Evolutionary conservation across 345 rosid species (phyloP), one percentile per base, ranked within the genome.

Genomic region (Salix brachista): DNA sequence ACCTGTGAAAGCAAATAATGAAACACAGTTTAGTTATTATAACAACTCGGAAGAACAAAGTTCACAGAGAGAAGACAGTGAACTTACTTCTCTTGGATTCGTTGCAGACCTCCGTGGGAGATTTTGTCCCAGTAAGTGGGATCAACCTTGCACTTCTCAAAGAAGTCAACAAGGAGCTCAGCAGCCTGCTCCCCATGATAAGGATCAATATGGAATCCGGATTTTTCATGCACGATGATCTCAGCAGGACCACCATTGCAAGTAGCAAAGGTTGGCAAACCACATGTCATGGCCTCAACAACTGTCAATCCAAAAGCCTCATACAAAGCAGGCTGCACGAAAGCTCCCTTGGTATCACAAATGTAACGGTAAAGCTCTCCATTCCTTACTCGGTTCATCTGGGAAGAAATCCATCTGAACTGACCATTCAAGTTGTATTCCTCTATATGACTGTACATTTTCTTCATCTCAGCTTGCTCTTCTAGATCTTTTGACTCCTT

Each of bases 181-280:
- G 94, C 92, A 0, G 94, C 97, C 78, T 91, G 95, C 8, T 88
- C 89, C 48, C 97, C 95, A 6, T 94, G 98, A 89, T 92, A 94
- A 6, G 98, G 98, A 78, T 92, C 97, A 44, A 94, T 91, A 73
- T 94, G 87, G 89, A 82, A 94, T 12, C 98, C 98, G 0, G 97
- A 94, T 76, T 88, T 89, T 6, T 97, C 97, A 2, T 94, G 81
- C 32, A 91, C 97, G 28, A 92, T 94, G 72, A 94, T 94, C 95
- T 94, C 98, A 73, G 97, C 97, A 0, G 98, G 98, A 34, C 98
- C 98, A 81, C 97, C 98, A 30, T 94, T 89, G 85, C 90, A 87
- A 26, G 98, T 94, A 1, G 96, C 93, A 6, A 92, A 91, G 16
- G 97, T 94, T 13, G 94, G 97, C 82, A 94, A 77, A 1, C 98